A percentile compares a stretch with the other conserved stretches of the same genome.
These are phyloP conservation scores for Xylaria longipes DNA, from an alignment of 495 filamentous ascomycete species.

Conservation along the genomic window DNA sequence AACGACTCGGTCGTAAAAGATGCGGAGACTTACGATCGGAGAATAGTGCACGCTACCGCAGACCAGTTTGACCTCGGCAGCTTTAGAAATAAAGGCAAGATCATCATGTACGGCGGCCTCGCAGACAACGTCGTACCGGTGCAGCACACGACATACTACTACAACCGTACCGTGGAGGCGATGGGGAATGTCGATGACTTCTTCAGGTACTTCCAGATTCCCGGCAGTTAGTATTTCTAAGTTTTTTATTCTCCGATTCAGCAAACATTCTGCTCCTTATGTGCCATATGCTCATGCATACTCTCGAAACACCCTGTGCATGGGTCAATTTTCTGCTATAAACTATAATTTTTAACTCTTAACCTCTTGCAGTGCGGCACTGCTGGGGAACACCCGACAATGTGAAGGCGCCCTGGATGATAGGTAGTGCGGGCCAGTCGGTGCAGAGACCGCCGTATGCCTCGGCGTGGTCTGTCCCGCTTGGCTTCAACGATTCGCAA, in stretches of 20 bases:
- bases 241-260: too few species aligned
- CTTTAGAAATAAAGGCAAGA: constrained; percentile 48
- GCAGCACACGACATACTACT: constrained; percentile 51
- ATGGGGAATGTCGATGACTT: constrained; percentile 45
- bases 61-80: constrained; percentile 54
- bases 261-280: too few species aligned
- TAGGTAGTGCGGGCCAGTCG: constrained; percentile 48
- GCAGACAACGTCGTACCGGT: constrained; percentile 59
- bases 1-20: constrained; percentile 43
- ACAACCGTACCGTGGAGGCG: constrained; percentile 41
- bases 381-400: constrained; percentile 42
- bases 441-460: constrained; percentile 37
- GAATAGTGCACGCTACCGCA: constrained; percentile 50
- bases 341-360: too few species aligned
- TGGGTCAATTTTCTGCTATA: too few species aligned
- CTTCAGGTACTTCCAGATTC: constrained; percentile 49
- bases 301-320: too few species aligned
- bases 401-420: constrained; percentile 54
- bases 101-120: constrained; percentile 62
- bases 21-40: constrained; percentile 38
- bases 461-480: constrained; percentile 38
- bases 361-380: too few species aligned
- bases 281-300: too few species aligned
- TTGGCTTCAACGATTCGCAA: constrained; percentile 49
- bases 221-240: too few species aligned